Evolutionary conservation across 106 monocot species (phyloP).

Genomic region (Dactylorhiza incarnata): DNA sequence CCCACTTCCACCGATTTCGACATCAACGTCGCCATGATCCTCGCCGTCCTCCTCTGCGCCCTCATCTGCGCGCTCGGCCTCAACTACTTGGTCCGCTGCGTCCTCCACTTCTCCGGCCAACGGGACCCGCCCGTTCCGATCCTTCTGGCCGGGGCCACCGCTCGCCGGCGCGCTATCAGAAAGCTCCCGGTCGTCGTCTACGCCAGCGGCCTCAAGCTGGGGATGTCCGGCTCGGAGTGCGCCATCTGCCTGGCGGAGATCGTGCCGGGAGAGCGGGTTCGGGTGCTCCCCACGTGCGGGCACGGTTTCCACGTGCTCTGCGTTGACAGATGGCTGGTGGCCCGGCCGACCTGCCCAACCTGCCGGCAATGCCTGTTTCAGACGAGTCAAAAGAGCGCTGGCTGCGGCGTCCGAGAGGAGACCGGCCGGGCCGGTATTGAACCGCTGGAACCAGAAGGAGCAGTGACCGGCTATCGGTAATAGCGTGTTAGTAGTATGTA

Average conservation of each 20-base stretch:
- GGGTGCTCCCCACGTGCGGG: conserved; percentile 34
- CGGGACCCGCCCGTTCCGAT: not conserved
- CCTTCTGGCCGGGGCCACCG: not conserved
- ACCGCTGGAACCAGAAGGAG: conserved; percentile 17
- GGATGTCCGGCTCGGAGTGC: conserved; percentile 18
- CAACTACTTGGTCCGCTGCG: not conserved
- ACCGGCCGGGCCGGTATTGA: not conserved
- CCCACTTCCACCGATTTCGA: not conserved
- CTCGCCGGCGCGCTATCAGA: not conserved
- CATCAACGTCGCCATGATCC: not conserved
- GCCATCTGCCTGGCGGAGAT: conserved; percentile 43
- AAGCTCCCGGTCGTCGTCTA: not conserved
- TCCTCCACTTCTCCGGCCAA: conserved; percentile 5
- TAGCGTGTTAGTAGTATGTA: too few relatives aligned
- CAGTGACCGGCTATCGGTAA: not conserved
- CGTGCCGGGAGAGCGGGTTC: conserved; percentile 27
- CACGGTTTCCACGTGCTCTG: conserved; percentile 39
- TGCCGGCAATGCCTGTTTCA: conserved; percentile 32
- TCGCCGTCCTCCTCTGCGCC: not conserved
- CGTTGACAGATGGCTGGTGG: conserved; percentile 29
- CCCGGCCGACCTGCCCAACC: conserved; percentile 30
- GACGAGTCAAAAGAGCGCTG: not conserved
- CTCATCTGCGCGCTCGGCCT: not conserved
- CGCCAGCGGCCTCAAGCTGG: conserved; percentile 1
- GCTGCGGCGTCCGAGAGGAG: not conserved